These are phyloP conservation scores for Phytophthora podocarpi DNA, from an alignment of 352 stramenopile species.

Conservation along the genomic window DNA sequence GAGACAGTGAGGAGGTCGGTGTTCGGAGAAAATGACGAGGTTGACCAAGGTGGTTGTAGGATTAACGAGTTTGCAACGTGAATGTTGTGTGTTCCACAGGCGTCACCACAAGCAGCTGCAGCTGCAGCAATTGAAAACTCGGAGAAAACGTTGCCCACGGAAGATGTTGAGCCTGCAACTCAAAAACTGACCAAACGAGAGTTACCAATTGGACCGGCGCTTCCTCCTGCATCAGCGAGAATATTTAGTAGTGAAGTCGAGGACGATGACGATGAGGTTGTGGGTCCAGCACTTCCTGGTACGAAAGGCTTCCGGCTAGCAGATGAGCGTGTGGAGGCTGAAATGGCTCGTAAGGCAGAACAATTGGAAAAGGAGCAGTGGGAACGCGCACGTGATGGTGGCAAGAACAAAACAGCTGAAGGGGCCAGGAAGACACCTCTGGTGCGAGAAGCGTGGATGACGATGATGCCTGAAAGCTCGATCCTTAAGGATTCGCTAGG, in stretches of 20 bases:
- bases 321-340: conserved; percentile 69
- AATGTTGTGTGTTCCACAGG: background rate
- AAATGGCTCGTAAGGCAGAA: conserved; percentile 67
- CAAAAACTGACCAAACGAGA: conserved; percentile 24
- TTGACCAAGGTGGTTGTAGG: background rate
- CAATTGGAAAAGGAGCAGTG: conserved; percentile 73
- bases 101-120: background rate
- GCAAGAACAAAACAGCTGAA: conserved; percentile 6
- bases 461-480: conserved; percentile 78
- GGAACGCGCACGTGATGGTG: conserved; percentile 37
- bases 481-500: conserved; percentile 80
- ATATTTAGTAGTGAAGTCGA: background rate
- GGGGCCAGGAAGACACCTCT: conserved; percentile 25
- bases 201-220: conserved; percentile 57
- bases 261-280: conserved; percentile 50
- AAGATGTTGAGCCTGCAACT: background rate
- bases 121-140: background rate
- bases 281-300: conserved; percentile 76
- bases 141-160: background rate
- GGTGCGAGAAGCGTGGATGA: conserved; percentile 84
- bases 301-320: conserved; percentile 79
- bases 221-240: conserved; percentile 39
- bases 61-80: background rate
- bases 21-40: background rate
- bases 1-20: conserved; percentile 4